These are phyloP conservation scores for Calonectria leucothoes DNA, from an alignment of 2,329 filamentous ascomycete genomes.

Conservation along the genomic window DNA sequence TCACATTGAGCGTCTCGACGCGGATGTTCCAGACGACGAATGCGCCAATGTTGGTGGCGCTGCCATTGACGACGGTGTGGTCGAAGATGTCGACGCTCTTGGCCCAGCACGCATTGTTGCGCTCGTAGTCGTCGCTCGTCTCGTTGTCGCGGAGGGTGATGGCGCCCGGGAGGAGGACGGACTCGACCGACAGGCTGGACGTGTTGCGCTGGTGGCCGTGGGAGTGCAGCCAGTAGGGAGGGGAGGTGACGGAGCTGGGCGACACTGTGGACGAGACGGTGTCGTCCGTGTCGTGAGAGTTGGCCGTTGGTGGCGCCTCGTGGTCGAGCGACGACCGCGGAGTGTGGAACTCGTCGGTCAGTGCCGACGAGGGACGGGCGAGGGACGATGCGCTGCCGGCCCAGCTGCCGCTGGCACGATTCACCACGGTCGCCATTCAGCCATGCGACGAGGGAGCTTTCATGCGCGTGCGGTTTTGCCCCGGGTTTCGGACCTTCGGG, in stretches of 20 bases:
- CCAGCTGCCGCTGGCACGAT: constrained; percentile 38
- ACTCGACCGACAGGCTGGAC: constrained; percentile 61
- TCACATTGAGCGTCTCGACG: constrained; percentile 85
- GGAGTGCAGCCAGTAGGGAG: constrained; percentile 58
- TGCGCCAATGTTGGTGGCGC: constrained; percentile 75
- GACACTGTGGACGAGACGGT: constrained; percentile 40
- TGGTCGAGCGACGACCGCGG: constrained; percentile 41
- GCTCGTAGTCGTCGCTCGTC: constrained; percentile 59
- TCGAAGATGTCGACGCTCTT: constrained; percentile 70
- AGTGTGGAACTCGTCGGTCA: constrained; percentile 41
- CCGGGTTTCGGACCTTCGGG: background rate
- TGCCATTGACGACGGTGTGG: constrained; percentile 67
- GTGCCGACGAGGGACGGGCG: constrained; percentile 21
- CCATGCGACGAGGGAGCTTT: constrained; percentile 38
- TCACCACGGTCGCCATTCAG: constrained; percentile 49
- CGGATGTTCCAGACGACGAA: constrained; percentile 96
- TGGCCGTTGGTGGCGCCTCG: constrained; percentile 16
- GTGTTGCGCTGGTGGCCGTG: constrained; percentile 49
- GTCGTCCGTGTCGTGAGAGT: constrained; percentile 30
- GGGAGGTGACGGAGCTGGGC: constrained; percentile 48
- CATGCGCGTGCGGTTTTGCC: constrained; percentile 18
- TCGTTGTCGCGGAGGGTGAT: constrained; percentile 75
- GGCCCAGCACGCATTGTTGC: constrained; percentile 72
- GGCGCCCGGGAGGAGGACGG: constrained; percentile 61
- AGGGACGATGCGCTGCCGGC: constrained; percentile 32